Base-by-base conservation (phyloP, 345 rosid species). In the Salix brachista region DNA sequence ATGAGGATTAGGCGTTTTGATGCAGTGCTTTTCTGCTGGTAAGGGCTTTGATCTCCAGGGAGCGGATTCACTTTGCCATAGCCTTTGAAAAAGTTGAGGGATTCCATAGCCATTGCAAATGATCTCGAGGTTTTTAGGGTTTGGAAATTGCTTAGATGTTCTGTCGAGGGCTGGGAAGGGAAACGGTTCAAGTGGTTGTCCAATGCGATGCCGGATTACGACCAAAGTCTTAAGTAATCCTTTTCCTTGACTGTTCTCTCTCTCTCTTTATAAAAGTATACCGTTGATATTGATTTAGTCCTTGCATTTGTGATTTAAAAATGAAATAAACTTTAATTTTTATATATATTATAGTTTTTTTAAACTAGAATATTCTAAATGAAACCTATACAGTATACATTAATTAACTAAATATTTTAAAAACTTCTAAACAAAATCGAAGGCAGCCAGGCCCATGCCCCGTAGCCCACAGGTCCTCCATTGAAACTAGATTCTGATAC, bases 1-100 rank as follows among this genome's bases (percentile, higher is more conserved):
- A 77, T 79, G 76, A 81, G 65, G 76, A 83, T 68, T 26, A 75
- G 67, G 70, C 83, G 75, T 74, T 83, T 86, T 6, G 78, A 78
- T 26, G 76, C 17, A 26, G 46, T 10, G 13, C 79, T 50, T 50
- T 70, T 77, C 13, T 64, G 85, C 5, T 25, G 76, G 82, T 14
- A 83, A 73, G 2, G 61, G 69, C 6, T 32, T 65, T 83, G 91
- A 67, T 78, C 80, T 81, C 85, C 92, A n/a, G 34, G 39, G 44
- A 65, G 74, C 72, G 79, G 84, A 68, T 67, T 72, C 26, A 94
- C 88, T 80, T 85, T 94, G 80, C 78, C 92, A 62, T 94, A 92
- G 65, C 97, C 98, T 81, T 85, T 91, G 79, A 87, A 67, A 69
- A 77, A 41, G 48, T 85, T 92, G 62, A 86, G 71, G 58, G 96